Conservation (phyloP, 768 basidiomycete species). For the Pleurotus eryngii region DNA sequence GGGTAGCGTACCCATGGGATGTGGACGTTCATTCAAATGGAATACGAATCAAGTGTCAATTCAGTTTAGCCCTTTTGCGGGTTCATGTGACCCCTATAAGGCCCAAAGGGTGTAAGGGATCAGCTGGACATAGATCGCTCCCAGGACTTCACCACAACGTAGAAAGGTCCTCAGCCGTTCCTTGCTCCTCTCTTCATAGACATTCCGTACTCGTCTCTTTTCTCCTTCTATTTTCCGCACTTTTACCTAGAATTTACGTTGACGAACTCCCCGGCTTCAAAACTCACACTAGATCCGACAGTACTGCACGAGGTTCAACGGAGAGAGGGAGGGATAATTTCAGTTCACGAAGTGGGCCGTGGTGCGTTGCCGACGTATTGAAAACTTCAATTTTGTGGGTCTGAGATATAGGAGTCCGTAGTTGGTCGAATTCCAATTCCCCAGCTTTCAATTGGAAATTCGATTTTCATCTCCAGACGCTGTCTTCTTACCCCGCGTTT, state of each 20-base stretch:
- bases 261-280: slow-evolving; percentile 3
- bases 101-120: slow-evolving; percentile 21
- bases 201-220: slow-evolving; percentile 12
- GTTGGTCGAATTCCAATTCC: neutral
- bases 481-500: slow-evolving; percentile 10
- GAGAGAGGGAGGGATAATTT: neutral
- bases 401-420: slow-evolving; percentile 3
- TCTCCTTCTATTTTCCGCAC: slow-evolving; percentile 8
- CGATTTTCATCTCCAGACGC: slow-evolving; percentile 7
- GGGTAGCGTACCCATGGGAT: neutral
- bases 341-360: neutral
- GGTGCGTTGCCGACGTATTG: neutral
- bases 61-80: neutral
- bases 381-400: slow-evolving; percentile 1
- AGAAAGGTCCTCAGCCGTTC: slow-evolving; percentile 20
- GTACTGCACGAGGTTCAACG: neutral
- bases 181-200: slow-evolving; percentile 15
- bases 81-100: slow-evolving; percentile 24
- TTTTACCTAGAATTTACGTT: slow-evolving; percentile 15
- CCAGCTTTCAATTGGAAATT: slow-evolving; percentile 5
- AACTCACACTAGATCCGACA: slow-evolving; percentile 3
- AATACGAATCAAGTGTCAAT: slow-evolving; percentile 4
- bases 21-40: neutral
- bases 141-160: neutral
- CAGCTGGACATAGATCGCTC: slow-evolving; percentile 21